Base-by-base conservation (phyloP, 2,329 filamentous ascomycete species). In the Exophiala lecanii-corni region DNA sequence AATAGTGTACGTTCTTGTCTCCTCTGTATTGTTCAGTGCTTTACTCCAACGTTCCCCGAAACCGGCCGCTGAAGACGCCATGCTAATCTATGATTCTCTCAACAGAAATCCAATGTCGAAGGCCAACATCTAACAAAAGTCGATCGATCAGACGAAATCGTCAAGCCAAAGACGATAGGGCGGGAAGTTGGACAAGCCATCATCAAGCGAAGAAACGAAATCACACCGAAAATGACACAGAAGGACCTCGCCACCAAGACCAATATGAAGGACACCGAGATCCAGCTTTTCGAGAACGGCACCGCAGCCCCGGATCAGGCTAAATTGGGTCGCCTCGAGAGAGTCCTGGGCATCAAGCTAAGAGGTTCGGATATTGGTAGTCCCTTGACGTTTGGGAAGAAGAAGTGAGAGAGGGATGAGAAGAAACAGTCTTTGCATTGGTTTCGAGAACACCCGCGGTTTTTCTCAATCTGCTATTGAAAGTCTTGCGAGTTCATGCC, bases 51-150 rank as follows among this genome's bases (percentile, higher is more conserved):
- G n/a, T n/a, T n/a, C n/a, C n/a, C n/a, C n/a, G n/a, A n/a, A n/a
- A n/a, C n/a, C n/a, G n/a, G n/a, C n/a, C n/a, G n/a, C n/a, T n/a
- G n/a, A n/a, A n/a, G n/a, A n/a, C n/a, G n/a, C n/a, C n/a, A n/a
- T n/a, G n/a, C n/a, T n/a, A n/a, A n/a, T n/a, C n/a, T 26, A 6
- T 26, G 12, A 26, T 35, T 36, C 28, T 33, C 37, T 26, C 15
- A 73, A 52, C 68, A 73, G 59, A 74, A 73, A 61, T 53, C 42
- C 3, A 47, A 38, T 25, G 47, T 74, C 55, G 91, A 97, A 71
- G 92, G 92, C 58, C 92, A 98, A 72, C 89, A 87, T 64, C 77
- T 97, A 55, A 97, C 92, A 56, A 96, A 97, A 75, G 89, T 98
- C 67, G 92, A 97, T 76, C 89, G 91, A 57, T 83, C 82, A 64